Conservation (phyloP, 148 eudicot species). For the Talinum fruticosum region DNA sequence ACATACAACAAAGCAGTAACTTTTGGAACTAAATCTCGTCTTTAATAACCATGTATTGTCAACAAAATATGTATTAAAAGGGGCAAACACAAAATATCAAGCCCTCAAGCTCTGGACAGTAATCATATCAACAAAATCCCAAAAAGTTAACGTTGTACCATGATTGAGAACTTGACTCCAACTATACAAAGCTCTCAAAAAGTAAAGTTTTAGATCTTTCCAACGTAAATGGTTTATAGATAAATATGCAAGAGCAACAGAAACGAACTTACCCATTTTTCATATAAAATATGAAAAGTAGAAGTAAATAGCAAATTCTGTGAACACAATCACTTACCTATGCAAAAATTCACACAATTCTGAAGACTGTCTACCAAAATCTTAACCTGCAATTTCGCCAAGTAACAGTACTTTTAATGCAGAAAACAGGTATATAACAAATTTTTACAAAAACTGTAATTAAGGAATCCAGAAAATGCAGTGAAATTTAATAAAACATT, state of each 20-base stretch:
- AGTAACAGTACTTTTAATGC: slow-evolving; percentile 2
- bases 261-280: neutral
- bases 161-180: no score
- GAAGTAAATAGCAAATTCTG: neutral
- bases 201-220: neutral
- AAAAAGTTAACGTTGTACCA: no score
- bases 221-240: neutral
- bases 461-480: neutral
- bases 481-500: neutral
- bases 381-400: slow-evolving; percentile 47
- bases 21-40: neutral
- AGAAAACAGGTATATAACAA: neutral
- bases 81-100: no score
- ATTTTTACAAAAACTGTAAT: neutral
- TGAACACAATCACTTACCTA: slow-evolving; percentile 47
- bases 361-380: slow-evolving; percentile 50
- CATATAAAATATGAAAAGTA: no score
- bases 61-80: no score
- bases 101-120: no score
- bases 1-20: neutral
- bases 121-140: no score
- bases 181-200: neutral
- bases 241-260: neutral
- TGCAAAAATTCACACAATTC: slow-evolving; percentile 53
- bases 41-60: neutral